These are phyloP conservation scores for Mortierella antarctica DNA, from an alignment of 192 early-diverging fungal species.

Conservation along the genomic window DNA sequence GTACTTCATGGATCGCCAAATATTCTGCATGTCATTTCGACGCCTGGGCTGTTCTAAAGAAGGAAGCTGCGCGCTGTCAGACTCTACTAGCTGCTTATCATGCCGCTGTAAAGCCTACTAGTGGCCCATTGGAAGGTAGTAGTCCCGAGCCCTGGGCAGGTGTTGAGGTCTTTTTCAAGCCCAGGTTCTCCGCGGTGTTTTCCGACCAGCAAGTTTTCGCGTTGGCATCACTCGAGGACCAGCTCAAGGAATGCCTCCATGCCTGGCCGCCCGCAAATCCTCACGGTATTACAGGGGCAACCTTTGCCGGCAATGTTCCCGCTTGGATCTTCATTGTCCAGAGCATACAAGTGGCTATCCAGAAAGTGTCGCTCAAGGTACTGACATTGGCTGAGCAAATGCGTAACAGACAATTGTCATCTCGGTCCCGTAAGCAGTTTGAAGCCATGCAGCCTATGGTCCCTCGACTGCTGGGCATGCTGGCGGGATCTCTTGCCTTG, in stretches of 20 bases:
- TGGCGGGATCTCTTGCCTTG: conserved; percentile 21
- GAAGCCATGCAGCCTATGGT: conserved; percentile 22
- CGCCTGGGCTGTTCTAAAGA: conserved; percentile 11
- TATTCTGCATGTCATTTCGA: conserved; percentile 31
- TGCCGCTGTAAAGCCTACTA: background rate
- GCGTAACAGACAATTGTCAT: conserved; percentile 24
- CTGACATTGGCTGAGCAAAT: conserved; percentile 12
- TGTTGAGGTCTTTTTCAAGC: background rate
- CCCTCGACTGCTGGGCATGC: conserved; percentile 31
- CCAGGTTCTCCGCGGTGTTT: conserved; percentile 2
- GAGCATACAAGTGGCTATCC: conserved; percentile 8
- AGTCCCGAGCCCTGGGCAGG: background rate
- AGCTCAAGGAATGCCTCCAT: background rate
- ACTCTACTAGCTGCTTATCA: background rate
- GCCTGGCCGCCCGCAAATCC: background rate
- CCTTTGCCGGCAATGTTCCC: conserved; percentile 19
- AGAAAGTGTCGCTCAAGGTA: conserved; percentile 29
- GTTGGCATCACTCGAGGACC: background rate
- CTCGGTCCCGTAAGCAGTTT: conserved; percentile 37
- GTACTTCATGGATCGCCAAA: conserved; percentile 1
- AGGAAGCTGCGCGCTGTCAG: conserved; percentile 14
- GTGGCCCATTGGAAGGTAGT: background rate
- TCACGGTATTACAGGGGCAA: background rate
- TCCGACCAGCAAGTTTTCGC: background rate
- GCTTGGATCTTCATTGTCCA: conserved; percentile 42